phyloP scores from a whole-genome alignment of 192 early-diverging fungal species.

The Entomortierella chlamydospora region DNA sequence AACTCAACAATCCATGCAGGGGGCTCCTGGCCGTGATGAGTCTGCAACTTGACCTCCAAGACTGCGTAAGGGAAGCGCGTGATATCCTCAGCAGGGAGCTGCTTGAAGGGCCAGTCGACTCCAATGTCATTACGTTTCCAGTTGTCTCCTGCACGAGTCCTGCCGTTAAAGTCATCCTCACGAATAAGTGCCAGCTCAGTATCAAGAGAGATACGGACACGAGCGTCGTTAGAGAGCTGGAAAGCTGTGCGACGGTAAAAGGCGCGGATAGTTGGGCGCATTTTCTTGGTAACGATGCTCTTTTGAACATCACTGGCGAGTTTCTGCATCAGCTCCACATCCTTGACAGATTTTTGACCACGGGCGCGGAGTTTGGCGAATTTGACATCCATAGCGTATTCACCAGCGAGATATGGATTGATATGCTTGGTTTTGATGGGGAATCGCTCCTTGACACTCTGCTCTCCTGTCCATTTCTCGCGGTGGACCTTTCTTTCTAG shows the following conservation, averaged over 20 bases:
- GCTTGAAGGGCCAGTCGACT: conserved; percentile 85
- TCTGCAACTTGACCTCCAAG: conserved; percentile 89
- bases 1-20: conserved; percentile 86
- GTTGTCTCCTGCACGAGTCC: conserved; percentile 78
- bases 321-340: conserved; percentile 78
- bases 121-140: conserved; percentile 93
- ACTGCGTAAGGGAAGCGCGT: conserved; percentile 95
- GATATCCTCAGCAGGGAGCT: conserved; percentile 71
- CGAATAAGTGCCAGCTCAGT: conserved; percentile 96
- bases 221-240: conserved; percentile 94
- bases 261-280: conserved; percentile 82
- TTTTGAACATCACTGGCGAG: conserved; percentile 80
- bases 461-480: conserved; percentile 67
- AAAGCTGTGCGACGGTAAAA: conserved; percentile 99
- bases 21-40: conserved; percentile 73
- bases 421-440: conserved; percentile 94
- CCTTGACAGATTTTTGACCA: conserved; percentile 80
- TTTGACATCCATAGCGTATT: conserved; percentile 77
- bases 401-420: conserved; percentile 83
- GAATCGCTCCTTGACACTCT: conserved; percentile 94
- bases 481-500: conserved; percentile 72
- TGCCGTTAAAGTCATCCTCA: conserved; percentile 85
- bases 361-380: conserved; percentile 83
- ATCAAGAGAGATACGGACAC: conserved; percentile 94
- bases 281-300: conserved; percentile 72